Evolutionary conservation across 371 early-diverging fungal genomes (phyloP), one percentile per base, ranked within the genome.

Genomic region (Actinomortierella ambigua): DNA sequence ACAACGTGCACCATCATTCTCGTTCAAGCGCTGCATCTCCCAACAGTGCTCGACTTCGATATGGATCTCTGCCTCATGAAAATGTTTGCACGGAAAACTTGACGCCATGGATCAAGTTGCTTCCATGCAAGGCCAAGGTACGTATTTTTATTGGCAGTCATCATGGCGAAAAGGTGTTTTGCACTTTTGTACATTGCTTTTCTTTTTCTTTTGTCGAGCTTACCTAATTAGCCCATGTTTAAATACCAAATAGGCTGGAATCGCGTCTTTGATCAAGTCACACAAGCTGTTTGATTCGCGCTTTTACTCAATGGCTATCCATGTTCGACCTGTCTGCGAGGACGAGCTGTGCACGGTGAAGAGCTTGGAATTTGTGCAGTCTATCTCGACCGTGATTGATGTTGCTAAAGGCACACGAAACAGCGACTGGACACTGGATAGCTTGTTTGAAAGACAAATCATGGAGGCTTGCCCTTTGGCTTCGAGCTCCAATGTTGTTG

Each of bases 81-180:
- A 90, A 88, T 63, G 93, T 95, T 0, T 98, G 99, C 69, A 98
- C 98, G 2, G 99, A 98, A 68, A 98, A 98, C 76, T 79, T 98
- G 70, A 97, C 98, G 3, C 98, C 98, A 9, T 98, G 95, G 95
- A 83, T 92, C 61, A 98, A 98, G 69, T 79, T 95, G 51, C 77
- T 98, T 43, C 99, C 99, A 1, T 98, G 99, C 69, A 91, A 93
- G 78, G 75, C 91, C 20, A 92, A 92, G 77, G 89, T 85, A 78
- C 52, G 46, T 40, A 6, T 15, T n/a, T n/a, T n/a, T n/a, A n/a
- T n/a, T n/a, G n/a, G n/a, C n/a, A n/a, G n/a, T n/a, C n/a, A n/a
- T n/a, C n/a, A n/a, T n/a, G n/a, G n/a, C n/a, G n/a, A n/a, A n/a
- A n/a, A n/a, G n/a, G n/a, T n/a, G n/a, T n/a, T n/a, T n/a, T n/a